A percentile compares a stretch with the other conserved stretches of the same genome.
These are phyloP conservation scores for Mucor lusitanicus DNA, from an alignment of 371 early-diverging fungal species.

Conservation along the genomic window DNA sequence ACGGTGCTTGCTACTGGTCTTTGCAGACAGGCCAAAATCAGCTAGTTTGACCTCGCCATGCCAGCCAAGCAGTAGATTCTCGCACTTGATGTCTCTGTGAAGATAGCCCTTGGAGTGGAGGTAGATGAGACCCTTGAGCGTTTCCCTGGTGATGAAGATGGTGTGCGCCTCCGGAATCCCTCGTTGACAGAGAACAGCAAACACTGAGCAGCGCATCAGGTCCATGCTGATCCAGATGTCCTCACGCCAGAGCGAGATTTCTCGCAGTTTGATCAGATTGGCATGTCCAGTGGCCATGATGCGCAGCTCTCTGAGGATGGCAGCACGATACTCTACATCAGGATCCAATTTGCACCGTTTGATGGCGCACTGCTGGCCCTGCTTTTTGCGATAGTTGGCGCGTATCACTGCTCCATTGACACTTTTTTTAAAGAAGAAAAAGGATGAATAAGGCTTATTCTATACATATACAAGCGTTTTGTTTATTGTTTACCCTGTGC, in stretches of 20 bases:
- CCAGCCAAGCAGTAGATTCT: constrained; percentile 93
- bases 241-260: constrained; percentile 42
- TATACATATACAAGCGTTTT: neutral
- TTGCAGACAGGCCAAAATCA: constrained; percentile 46
- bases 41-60: constrained; percentile 93
- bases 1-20: constrained; percentile 49
- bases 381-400: constrained; percentile 35
- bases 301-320: constrained; percentile 44
- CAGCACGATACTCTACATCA: constrained; percentile 47
- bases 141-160: constrained; percentile 39
- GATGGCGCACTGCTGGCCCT: constrained; percentile 42
- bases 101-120: constrained; percentile 94
- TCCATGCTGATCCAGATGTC: constrained; percentile 56
- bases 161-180: constrained; percentile 49
- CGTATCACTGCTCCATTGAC: constrained; percentile 53
- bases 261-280: constrained; percentile 43
- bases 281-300: constrained; percentile 48
- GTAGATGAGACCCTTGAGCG: constrained; percentile 78
- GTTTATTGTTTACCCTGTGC: constrained; percentile 44
- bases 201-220: constrained; percentile 51
- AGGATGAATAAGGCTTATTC: neutral
- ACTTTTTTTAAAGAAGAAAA: constrained; percentile 19
- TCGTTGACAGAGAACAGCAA: constrained; percentile 49
- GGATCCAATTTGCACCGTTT: constrained; percentile 48
- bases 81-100: constrained; percentile 96